Base-by-base conservation (phyloP, 495 filamentous ascomycete species). In the Neurospora sp. region DNA sequence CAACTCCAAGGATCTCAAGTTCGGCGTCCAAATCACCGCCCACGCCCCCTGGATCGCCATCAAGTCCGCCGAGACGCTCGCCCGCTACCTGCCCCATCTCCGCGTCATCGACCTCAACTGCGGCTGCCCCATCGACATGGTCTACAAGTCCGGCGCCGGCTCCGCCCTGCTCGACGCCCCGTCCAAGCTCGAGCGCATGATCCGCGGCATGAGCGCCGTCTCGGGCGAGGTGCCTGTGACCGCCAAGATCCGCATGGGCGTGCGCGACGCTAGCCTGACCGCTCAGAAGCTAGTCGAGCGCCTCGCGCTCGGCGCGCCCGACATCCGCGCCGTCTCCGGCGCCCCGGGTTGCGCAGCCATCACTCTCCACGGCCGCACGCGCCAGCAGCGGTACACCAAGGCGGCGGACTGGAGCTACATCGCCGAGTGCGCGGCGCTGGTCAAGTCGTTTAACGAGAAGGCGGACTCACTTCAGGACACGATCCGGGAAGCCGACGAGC, bases 91-190 rank as follows among this genome's bases (percentile, higher is more conserved):
- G 46, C 94, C 96, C 4, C 85, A 93, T 77, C 85, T 98, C 11
- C 91, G 96, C 39, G 88, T 97, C 6, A 90, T 99, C 72, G 96
- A 99, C 78, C 82, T 99, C 73, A 99, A 99, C 83, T 97, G 95
- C 77, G 96, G 96, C 39, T 99, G 96, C 78, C 96, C 96, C 18
- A 97, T 99, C 78, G 95, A 99, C 75, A 87, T 97, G 72, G 90
- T 99, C 54, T 97, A 88, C 84, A 88, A 92, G 46, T 86, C 91
- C 44, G 96, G 96, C 59, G 92, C 93, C 27, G 96, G 96, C 4
- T 97, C 95, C n/a, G 94, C 92, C n/a, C 88, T 99, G 1, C 88
- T 99, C 16, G 96, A 98, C 74, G 85, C 89, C 46, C 91, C 87
- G 48, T 87, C 88, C 38, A 97, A 97, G 80, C 81, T 99, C 46